Conservation (phyloP, 1,139 yeast species). For the Kodamaea sp. region DNA sequence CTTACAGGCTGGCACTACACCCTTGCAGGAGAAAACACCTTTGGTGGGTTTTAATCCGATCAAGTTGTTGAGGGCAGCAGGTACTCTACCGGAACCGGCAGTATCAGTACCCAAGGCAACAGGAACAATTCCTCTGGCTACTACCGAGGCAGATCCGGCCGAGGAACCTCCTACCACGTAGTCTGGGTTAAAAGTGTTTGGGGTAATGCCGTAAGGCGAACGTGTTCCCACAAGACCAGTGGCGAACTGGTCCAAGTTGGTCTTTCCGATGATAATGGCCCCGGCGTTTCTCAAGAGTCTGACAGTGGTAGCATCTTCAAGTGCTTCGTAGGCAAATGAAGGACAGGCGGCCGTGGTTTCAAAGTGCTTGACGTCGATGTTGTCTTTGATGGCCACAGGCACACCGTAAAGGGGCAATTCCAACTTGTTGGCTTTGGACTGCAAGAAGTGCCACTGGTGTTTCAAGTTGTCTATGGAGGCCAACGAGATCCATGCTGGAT, state of each 20-base stretch:
- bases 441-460: slow-evolving; percentile 80
- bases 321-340: slow-evolving; percentile 66
- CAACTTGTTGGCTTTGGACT: slow-evolving; percentile 55
- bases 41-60: slow-evolving; percentile 91
- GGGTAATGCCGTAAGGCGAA: slow-evolving; percentile 89
- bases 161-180: slow-evolving; percentile 95
- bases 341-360: slow-evolving; percentile 97
- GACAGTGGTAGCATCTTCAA: slow-evolving; percentile 74
- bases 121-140: slow-evolving; percentile 86
- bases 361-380: slow-evolving; percentile 82
- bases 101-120: slow-evolving; percentile 92
- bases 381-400: slow-evolving; percentile 92
- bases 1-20: slow-evolving; percentile 97
- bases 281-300: slow-evolving; percentile 72
- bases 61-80: slow-evolving; percentile 91
- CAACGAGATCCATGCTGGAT: slow-evolving; percentile 90
- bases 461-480: slow-evolving; percentile 58
- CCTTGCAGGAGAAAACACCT: slow-evolving; percentile 80
- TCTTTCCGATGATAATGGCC: slow-evolving; percentile 88
- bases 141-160: slow-evolving; percentile 93
- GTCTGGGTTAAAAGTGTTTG: slow-evolving; percentile 69
- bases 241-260: slow-evolving; percentile 94
- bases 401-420: slow-evolving; percentile 78
- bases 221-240: slow-evolving; percentile 95
- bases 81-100: slow-evolving; percentile 98